Evolutionary conservation across 805 yeast species (phyloP).

Genomic region (Zygosaccharomyces siamensis): DNA sequence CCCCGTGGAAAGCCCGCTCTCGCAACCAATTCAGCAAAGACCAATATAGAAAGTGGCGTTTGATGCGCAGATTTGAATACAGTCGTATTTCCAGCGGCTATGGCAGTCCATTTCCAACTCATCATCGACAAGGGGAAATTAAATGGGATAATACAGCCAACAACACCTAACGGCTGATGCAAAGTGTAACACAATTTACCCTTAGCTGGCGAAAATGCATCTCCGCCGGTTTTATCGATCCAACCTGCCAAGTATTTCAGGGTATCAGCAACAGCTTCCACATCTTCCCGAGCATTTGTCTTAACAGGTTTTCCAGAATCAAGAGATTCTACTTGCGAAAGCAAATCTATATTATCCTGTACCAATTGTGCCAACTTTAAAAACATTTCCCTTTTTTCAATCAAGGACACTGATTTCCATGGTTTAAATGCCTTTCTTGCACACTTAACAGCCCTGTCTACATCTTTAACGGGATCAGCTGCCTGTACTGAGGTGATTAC

Average conservation of each 20-base stretch:
- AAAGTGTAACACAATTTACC: conserved; percentile 51
- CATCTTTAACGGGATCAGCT: conserved; percentile 46
- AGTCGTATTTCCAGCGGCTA: conserved; percentile 46
- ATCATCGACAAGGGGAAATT: conserved; percentile 49
- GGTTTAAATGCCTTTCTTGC: conserved; percentile 48
- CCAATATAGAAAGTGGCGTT: conserved; percentile 46
- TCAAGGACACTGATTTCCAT: conserved; percentile 47
- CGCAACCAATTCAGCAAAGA: conserved; percentile 40
- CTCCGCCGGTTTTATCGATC: conserved; percentile 66
- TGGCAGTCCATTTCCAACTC: conserved; percentile 46
- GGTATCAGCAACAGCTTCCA: conserved; percentile 50
- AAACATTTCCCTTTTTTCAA: conserved; percentile 43
- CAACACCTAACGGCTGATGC: conserved; percentile 51
- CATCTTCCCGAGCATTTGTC: conserved; percentile 53
- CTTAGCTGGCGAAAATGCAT: conserved; percentile 54
- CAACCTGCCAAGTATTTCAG: conserved; percentile 68
- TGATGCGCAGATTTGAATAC: conserved; percentile 47
- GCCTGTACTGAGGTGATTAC: conserved; percentile 47
- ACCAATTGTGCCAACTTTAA: conserved; percentile 48
- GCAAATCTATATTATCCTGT: conserved; percentile 43
- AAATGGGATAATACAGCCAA: conserved; percentile 51
- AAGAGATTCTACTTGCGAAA: conserved; percentile 54
- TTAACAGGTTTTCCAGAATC: conserved; percentile 56
- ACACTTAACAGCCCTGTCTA: conserved; percentile 48
- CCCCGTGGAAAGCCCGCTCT: conserved; percentile 49